These are phyloP conservation scores for Eucalyptus shirleyi DNA, from an alignment of 345 rosid genomes.

Conservation along the genomic window DNA sequence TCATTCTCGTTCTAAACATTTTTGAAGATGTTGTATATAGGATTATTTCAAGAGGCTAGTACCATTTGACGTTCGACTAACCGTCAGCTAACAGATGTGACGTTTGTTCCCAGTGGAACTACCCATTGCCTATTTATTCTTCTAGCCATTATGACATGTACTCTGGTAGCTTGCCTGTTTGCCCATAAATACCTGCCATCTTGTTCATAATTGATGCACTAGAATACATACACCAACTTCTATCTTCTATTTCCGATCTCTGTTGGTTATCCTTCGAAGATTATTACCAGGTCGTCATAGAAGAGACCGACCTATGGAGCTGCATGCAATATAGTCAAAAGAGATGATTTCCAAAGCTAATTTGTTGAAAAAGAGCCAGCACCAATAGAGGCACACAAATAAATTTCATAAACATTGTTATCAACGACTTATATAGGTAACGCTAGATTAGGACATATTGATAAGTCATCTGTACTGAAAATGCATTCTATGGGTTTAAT, in stretches of 20 bases:
- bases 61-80: too few relatives aligned
- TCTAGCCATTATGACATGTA: too few relatives aligned
- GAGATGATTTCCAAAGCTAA: not conserved
- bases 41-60: too few relatives aligned
- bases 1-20: too few relatives aligned
- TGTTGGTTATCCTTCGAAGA: not conserved
- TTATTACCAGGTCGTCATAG: not conserved
- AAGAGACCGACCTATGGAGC: not conserved
- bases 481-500: not conserved
- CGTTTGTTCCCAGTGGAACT: too few relatives aligned
- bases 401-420: not conserved
- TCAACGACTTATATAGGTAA: not conserved
- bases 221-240: not conserved
- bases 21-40: too few relatives aligned
- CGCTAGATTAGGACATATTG: not conserved
- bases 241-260: not conserved
- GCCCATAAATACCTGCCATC: not conserved
- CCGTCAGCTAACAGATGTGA: fast-evolving
- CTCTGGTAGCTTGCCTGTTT: too few relatives aligned
- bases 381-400: not conserved
- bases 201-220: not conserved
- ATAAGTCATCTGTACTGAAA: not conserved
- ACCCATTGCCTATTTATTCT: too few relatives aligned
- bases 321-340: not conserved
- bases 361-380: not conserved